These are phyloP conservation scores for Neopestalotiopsis rosae DNA, from an alignment of 2,329 filamentous ascomycete species.

Conservation along the genomic window DNA sequence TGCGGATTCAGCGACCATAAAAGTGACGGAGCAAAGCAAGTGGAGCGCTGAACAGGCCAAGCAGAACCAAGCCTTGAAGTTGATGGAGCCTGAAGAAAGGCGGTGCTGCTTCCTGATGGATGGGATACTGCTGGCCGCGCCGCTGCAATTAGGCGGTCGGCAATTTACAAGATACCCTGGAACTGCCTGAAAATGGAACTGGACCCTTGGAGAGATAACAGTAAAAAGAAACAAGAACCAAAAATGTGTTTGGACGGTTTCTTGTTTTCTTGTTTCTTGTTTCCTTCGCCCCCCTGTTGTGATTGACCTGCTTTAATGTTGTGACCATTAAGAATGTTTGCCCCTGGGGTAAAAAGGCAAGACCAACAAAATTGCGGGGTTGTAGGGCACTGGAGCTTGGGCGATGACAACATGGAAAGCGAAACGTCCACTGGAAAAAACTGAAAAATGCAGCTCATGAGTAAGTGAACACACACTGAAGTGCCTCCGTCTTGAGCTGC, in stretches of 20 bases:
- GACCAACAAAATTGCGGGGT: background rate
- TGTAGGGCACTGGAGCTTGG: background rate
- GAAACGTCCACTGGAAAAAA: background rate
- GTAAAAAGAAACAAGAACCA: no score
- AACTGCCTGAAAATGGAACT: no score
- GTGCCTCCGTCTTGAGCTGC: background rate
- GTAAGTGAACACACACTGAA: background rate
- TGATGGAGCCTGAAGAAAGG: background rate
- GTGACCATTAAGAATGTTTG: background rate
- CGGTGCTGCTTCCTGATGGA: background rate
- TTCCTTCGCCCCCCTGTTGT: background rate
- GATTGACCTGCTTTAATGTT: background rate
- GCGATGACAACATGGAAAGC: slow-evolving; percentile 1
- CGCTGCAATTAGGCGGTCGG: background rate
- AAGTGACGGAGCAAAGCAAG: background rate
- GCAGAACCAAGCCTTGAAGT: background rate
- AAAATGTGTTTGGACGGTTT: no score
- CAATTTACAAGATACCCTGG: background rate
- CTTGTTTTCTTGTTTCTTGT: background rate
- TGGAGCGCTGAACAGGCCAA: background rate
- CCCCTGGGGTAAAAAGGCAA: background rate
- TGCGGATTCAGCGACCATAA: background rate
- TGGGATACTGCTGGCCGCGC: background rate
- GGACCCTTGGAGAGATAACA: no score
- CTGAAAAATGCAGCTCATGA: background rate